Base-by-base conservation (phyloP, 1,284 basidiomycete species). In the Cryptococcus depauperatus region DNA sequence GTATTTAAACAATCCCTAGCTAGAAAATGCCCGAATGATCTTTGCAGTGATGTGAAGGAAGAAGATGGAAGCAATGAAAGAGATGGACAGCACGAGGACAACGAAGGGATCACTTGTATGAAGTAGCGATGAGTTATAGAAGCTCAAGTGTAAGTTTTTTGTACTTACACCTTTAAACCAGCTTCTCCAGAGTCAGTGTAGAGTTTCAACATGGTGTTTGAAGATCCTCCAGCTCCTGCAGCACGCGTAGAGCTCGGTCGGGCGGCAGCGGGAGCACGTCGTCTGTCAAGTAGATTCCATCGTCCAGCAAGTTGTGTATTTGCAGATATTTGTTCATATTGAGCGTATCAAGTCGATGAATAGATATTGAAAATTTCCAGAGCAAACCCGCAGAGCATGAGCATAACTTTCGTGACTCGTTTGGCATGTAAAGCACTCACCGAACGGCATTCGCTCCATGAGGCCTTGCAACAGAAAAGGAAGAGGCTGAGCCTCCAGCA, bases 61-160 rank as follows among this genome's bases (percentile, higher is more conserved):
- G 79, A 98, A 96, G 68, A 98, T 96, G 48, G 90, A 95, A 47
- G 84, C 91, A 73, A 98, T 96, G 78, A 98, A 98, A 27, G 89
- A 90, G 51, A 98, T 81, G 21, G 93, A 95, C 34, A 98, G 82
- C 54, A 97, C 87, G 51, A 97, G 82, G 55, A 97, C 92, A 58
- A 97, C 92, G 74, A 92, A 96, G 5, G 93, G 93, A 74, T 98
- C 93, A 56, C 91, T 96, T 64, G 29, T 55, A 16, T 46, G 33
- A 14, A 41, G 33, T 18, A 43, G 41, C 41, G 21, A n/a, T n/a
- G 25, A 11, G 5, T 10, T 22, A 16, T 11, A 10, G 13, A n/a
- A 25, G 32, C 11, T 23, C 7, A 27, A 43, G 27, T 11, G 23
- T 25, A 35, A 7, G 13, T 37, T 13, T 8, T 23, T 21, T 7